Percentiles rank a stretch among this genome's conserved stretches.
phyloP scores from a whole-genome alignment of 228 moss, liverwort and hornwort genomes.

The Sphagnum fallax region DNA sequence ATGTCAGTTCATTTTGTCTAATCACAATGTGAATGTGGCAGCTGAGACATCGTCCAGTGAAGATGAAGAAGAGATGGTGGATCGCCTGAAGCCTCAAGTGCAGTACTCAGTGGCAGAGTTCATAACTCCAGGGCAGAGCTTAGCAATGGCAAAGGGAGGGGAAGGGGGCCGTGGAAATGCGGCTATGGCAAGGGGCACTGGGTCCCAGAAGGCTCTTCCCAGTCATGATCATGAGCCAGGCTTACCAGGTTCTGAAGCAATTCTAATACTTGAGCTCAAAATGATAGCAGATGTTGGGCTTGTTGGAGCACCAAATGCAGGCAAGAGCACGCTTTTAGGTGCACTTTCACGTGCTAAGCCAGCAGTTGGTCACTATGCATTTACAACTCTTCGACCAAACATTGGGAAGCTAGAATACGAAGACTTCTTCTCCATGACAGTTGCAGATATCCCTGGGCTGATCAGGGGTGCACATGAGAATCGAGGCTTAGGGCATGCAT shows the following conservation, averaged over 20 bases:
- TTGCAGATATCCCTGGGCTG: constrained; percentile 92
- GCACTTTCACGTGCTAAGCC: constrained; percentile 84
- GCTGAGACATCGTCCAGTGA: constrained; percentile 7
- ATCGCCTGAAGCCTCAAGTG: background rate
- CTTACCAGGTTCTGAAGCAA: constrained; percentile 73
- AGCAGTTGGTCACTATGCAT: constrained; percentile 74
- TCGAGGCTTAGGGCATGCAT: constrained; percentile 83
- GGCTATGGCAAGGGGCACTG: constrained; percentile 75
- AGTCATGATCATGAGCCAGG: constrained; percentile 82
- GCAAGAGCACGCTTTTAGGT: constrained; percentile 86
- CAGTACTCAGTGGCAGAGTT: constrained; percentile 65
- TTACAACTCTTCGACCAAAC: constrained; percentile 89
- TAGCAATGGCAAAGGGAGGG: constrained; percentile 72
- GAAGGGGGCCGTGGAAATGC: constrained; percentile 89
- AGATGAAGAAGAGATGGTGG: constrained; percentile 18
- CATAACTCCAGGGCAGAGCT: constrained; percentile 70
- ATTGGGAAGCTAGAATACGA: constrained; percentile 84
- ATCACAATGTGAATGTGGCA: constrained; percentile 3
- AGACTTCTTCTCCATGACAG: constrained; percentile 72
- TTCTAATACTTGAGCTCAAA: constrained; percentile 79
- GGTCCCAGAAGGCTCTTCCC: constrained; percentile 56
- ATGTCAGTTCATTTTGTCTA: no score
- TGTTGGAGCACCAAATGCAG: constrained; percentile 94
- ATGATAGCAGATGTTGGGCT: constrained; percentile 86
- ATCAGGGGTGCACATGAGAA: constrained; percentile 82